A percentile compares a stretch with the other conserved stretches of the same genome.
Evolutionary conservation across 345 rosid species (phyloP).

Genomic region (Eucalyptus cladocalyx): DNA sequence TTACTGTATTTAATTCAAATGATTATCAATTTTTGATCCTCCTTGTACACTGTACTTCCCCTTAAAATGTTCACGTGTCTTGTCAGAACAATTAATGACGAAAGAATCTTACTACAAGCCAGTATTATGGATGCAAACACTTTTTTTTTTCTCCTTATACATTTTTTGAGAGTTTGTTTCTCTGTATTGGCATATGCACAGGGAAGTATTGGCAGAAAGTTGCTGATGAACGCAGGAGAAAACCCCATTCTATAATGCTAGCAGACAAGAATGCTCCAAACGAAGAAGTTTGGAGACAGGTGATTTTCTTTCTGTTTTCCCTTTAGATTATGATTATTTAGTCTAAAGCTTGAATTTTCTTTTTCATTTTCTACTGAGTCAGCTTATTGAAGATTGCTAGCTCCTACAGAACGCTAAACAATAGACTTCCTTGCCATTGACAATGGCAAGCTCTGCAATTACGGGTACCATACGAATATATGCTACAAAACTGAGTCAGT

Average conservation of each 20-base stretch:
- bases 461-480: not conserved
- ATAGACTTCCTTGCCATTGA: not conserved
- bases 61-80: not conserved
- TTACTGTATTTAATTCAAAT: not conserved
- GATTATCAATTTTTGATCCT: not conserved
- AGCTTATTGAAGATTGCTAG: not conserved
- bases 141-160: not conserved
- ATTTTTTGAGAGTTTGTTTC: not conserved
- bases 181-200: slow-evolving; percentile 7
- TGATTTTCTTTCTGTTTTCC: slow-evolving; percentile 1
- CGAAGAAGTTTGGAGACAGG: slow-evolving; percentile 99
- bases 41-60: not conserved
- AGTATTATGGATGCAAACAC: not conserved
- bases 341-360: not conserved
- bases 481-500: not conserved
- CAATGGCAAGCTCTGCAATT: not conserved
- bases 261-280: slow-evolving; percentile 99
- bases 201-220: slow-evolving; percentile 89
- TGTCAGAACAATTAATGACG: not conserved
- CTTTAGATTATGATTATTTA: not conserved
- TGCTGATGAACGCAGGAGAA: slow-evolving; percentile 59
- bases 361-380: not conserved
- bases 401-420: not conserved
- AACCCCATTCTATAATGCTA: slow-evolving; percentile 78
- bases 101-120: not conserved